Percentiles rank a stretch among this genome's conserved stretches.
These are phyloP conservation scores for Didymella lethalis DNA, from an alignment of 2,329 filamentous ascomycete species.

Conservation along the genomic window DNA sequence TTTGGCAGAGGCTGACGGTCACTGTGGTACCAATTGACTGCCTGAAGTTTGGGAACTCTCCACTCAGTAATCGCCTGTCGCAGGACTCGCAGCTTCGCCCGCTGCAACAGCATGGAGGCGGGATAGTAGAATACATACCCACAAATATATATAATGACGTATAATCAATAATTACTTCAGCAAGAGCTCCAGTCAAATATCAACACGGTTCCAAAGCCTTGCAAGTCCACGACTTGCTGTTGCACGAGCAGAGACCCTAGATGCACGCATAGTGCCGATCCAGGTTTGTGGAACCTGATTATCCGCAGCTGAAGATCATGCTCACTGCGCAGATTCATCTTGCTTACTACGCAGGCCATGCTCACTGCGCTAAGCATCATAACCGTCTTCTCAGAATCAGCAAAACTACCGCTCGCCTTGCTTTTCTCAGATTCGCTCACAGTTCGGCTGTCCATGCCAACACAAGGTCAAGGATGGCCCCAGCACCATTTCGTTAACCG, in stretches of 20 bases:
- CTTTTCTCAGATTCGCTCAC: neutral
- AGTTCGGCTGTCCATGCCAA: neutral
- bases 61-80: neutral
- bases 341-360: neutral
- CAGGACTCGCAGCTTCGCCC: neutral
- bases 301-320: conserved; percentile 5
- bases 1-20: conserved; percentile 31
- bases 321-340: neutral
- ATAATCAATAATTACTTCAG: neutral
- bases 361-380: neutral
- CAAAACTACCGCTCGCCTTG: too few relatives aligned
- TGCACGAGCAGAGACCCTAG: conserved; percentile 29
- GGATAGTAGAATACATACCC: neutral
- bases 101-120: neutral
- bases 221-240: conserved; percentile 11
- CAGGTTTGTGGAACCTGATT: conserved; percentile 24
- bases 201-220: neutral
- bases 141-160: neutral
- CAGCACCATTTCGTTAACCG: conserved; percentile 24
- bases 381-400: neutral
- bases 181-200: neutral
- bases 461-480: conserved; percentile 34
- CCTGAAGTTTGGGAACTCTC: too few relatives aligned
- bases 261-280: conserved; percentile 29
- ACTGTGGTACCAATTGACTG: conserved; percentile 22